Percentiles rank a stretch among this genome's conserved stretches.
phyloP scores from a whole-genome alignment of 2,329 filamentous ascomycete genomes.

The Ceratocystis harringtonii region DNA sequence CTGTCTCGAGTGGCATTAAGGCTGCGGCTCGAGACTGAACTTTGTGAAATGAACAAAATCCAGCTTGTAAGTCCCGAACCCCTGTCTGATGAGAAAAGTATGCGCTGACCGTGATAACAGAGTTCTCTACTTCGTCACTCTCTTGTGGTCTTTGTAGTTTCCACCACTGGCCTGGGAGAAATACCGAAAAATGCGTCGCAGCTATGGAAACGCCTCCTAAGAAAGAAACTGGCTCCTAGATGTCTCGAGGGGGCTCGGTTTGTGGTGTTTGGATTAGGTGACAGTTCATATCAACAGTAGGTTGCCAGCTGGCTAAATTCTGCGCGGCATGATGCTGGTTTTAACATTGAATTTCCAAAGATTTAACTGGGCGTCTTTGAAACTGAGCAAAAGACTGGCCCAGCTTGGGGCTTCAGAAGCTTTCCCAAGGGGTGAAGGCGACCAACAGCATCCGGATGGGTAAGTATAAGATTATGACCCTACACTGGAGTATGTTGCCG shows the following conservation, averaged over 20 bases:
- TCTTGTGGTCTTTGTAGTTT: constrained; percentile 65
- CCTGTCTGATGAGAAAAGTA: not conserved
- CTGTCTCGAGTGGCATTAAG: constrained; percentile 60
- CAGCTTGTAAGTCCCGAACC: constrained; percentile 48
- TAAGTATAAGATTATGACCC: constrained; percentile 29
- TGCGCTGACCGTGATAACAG: constrained; percentile 23
- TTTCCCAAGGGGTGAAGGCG: constrained; percentile 68
- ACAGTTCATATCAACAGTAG: constrained; percentile 86
- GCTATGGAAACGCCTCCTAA: constrained; percentile 75
- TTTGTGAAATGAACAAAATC: constrained; percentile 63
- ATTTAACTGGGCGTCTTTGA: constrained; percentile 85
- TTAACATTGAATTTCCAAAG: constrained; percentile 29
- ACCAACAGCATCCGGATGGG: constrained; percentile 89
- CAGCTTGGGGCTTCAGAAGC: constrained; percentile 71
- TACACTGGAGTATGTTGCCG: not conserved
- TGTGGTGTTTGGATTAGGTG: constrained; percentile 78
- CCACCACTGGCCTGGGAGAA: constrained; percentile 90
- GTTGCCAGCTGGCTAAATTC: constrained; percentile 19
- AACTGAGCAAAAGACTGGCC: constrained; percentile 67
- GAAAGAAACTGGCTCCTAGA: constrained; percentile 57
- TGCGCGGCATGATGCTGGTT: not conserved
- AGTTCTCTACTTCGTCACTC: constrained; percentile 35
- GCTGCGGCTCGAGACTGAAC: constrained; percentile 59
- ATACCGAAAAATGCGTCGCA: constrained; percentile 66
- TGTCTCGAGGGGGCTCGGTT: constrained; percentile 58